A percentile compares a stretch with the other conserved stretches of the same genome.
phyloP scores from a whole-genome alignment of 768 basidiomycete genomes.

The Leccinellum albellum region DNA sequence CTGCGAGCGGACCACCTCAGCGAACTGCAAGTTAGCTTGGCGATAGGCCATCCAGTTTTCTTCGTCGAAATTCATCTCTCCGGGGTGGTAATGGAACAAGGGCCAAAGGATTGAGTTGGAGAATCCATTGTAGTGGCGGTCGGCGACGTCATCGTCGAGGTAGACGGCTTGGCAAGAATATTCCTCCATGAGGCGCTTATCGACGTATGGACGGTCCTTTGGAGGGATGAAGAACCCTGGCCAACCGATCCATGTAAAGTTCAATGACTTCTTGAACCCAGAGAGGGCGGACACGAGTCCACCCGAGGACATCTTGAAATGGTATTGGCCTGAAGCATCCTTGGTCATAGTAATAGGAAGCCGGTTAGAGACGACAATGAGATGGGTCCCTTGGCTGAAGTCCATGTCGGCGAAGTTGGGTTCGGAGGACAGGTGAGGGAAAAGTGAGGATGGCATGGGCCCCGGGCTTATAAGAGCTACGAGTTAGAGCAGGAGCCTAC shows the following conservation, averaged over 20 bases:
- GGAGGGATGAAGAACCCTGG: slow-evolving; percentile 90
- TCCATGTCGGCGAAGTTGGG: slow-evolving; percentile 40
- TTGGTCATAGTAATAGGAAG: slow-evolving; percentile 95
- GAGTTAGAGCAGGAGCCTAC: slow-evolving; percentile 9
- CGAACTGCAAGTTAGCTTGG: slow-evolving; percentile 93
- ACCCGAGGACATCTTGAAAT: slow-evolving; percentile 99
- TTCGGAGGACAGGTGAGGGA: slow-evolving; percentile 22
- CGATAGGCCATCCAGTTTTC: slow-evolving; percentile 98
- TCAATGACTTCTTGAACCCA: slow-evolving; percentile 97
- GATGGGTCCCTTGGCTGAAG: slow-evolving; percentile 53
- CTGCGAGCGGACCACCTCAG: slow-evolving; percentile 79
- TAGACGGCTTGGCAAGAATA: slow-evolving; percentile 98
- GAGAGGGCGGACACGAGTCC: slow-evolving; percentile 96
- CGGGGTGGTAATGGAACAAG: slow-evolving; percentile 98
- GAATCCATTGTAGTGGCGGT: slow-evolving; percentile 97
- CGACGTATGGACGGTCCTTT: slow-evolving; percentile 87
- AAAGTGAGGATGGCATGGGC: slow-evolving; percentile 27
- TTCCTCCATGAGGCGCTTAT: slow-evolving; percentile 89
- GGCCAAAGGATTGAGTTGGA: slow-evolving; percentile 99
- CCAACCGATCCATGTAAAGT: slow-evolving; percentile 98
- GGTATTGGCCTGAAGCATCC: slow-evolving; percentile 88
- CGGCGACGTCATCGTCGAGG: slow-evolving; percentile 97
- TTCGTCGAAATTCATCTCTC: slow-evolving; percentile 99
- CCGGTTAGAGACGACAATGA: slow-evolving; percentile 95
- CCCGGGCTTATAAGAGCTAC: slow-evolving; percentile 28